Evolutionary conservation across 2,329 filamentous ascomycete genomes (phyloP).

Genomic region (Microdochium paspali): DNA sequence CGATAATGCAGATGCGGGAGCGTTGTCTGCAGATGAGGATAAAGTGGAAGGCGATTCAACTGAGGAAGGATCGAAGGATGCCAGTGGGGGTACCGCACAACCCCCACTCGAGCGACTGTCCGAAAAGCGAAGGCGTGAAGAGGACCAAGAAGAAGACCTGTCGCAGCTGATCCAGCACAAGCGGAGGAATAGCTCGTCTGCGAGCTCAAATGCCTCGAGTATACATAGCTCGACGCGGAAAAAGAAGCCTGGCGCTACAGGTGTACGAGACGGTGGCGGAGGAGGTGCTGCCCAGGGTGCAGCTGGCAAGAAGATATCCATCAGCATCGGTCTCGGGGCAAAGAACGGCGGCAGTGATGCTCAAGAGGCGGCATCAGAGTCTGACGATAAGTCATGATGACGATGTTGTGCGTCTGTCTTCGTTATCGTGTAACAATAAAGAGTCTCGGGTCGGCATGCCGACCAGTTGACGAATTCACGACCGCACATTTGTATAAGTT

Average conservation of each 20-base stretch:
- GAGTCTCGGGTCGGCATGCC: too few relatives aligned
- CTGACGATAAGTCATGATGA: neutral
- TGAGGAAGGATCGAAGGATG: conserved; percentile 20
- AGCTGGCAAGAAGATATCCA: conserved; percentile 45
- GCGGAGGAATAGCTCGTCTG: conserved; percentile 49
- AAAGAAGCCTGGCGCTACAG: conserved; percentile 33
- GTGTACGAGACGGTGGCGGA: conserved; percentile 25
- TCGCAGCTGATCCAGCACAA: conserved; percentile 66
- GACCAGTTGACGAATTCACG: neutral
- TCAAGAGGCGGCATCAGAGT: conserved; percentile 4
- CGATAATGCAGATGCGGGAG: conserved; percentile 48
- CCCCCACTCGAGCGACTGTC: conserved; percentile 71
- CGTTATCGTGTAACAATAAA: neutral
- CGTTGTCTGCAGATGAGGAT: conserved; percentile 19
- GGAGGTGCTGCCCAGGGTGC: conserved; percentile 10
- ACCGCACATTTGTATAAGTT: neutral
- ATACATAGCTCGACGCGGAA: conserved; percentile 29
- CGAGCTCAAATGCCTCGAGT: conserved; percentile 27
- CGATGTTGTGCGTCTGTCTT: neutral
- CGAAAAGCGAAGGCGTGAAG: conserved; percentile 84
- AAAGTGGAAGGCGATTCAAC: conserved; percentile 9
- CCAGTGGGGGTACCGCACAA: conserved; percentile 26
- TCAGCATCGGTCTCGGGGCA: conserved; percentile 41
- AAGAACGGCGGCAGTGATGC: conserved; percentile 16
- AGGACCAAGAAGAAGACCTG: conserved; percentile 90